Evolutionary conservation across 345 rosid species (phyloP).

Genomic region (Atalantia buxifolia): DNA sequence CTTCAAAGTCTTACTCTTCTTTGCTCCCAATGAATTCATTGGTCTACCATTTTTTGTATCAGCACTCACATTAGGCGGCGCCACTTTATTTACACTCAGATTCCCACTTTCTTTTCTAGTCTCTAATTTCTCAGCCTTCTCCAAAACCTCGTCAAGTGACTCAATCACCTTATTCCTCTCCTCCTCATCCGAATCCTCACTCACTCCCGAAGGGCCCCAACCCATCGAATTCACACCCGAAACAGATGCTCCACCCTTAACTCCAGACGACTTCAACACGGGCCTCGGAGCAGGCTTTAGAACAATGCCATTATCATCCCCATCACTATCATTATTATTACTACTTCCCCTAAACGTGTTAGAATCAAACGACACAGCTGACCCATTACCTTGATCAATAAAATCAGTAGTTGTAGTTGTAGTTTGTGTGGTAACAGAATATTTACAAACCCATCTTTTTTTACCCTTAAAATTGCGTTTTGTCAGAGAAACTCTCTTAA

Average conservation of each 20-base stretch:
- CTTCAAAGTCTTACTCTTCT: slow-evolving; percentile 65
- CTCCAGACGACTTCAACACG: slow-evolving; percentile 46
- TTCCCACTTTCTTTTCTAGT: slow-evolving; percentile 35
- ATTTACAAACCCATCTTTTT: slow-evolving; percentile 77
- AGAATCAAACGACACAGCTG: slow-evolving; percentile 42
- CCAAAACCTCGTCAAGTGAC: slow-evolving; percentile 86
- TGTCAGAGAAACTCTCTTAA: slow-evolving; percentile 55
- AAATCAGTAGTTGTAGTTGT: slow-evolving; percentile 61
- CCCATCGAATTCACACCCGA: slow-evolving; percentile 38
- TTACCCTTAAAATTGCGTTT: slow-evolving; percentile 38
- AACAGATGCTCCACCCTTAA: slow-evolving; percentile 28
- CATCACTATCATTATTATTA: slow-evolving; percentile 21
- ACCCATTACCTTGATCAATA: slow-evolving; percentile 52
- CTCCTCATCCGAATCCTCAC: slow-evolving; percentile 25
- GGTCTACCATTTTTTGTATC: slow-evolving; percentile 28
- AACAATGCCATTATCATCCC: slow-evolving; percentile 47
- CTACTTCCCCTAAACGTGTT: slow-evolving; percentile 39
- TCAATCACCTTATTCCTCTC: slow-evolving; percentile 74
- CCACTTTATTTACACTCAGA: slow-evolving; percentile 28
- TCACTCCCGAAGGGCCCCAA: slow-evolving; percentile 17
- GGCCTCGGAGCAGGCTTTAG: slow-evolving; percentile 88
- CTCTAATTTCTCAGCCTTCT: slow-evolving; percentile 82
- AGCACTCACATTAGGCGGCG: slow-evolving; percentile 27
- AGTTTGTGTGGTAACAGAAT: slow-evolving; percentile 51
- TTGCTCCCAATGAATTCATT: slow-evolving; percentile 26